Evolutionary conservation across 1,284 basidiomycete species (phyloP), one percentile per base, ranked within the genome.

Genomic region (Takashimella tepidaria): DNA sequence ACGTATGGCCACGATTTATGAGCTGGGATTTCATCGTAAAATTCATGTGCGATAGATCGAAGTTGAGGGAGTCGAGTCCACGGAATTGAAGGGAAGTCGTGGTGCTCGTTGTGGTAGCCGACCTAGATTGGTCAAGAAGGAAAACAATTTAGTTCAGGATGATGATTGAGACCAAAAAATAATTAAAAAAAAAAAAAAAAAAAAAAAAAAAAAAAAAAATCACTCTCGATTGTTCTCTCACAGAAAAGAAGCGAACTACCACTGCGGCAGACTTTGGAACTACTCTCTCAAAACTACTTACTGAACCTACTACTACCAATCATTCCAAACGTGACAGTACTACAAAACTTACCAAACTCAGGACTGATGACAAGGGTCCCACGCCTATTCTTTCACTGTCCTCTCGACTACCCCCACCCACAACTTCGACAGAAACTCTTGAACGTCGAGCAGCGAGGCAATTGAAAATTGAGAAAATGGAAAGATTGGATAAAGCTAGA

Each of bases 71-170:
- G 82, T n/a, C 88, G 83, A 8, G 92, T 97, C 95, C 95, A 98
- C 0, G 96, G 83, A 1, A 98, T 79, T 2, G 90, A 92, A 6
- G 95, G 93, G 76, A 98, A 98, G 76, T 98, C 95, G 77, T 98
- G 95, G 75, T 98, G 95, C 72, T 98, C 95, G 76, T 98, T 97
- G 74, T 98, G 95, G 72, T 97, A 98, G 44, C 95, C 95, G 54
- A 97, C 89, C 86, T 89, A 21, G 22, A 49, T 10, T 53, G 50
- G 48, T 58, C 54, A 3, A 60, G 57, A 51, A 51, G 53, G 50
- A 57, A 57, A 25, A 60, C 56, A n/a, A 60, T 55, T 60, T 24
- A 57, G 56, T 54, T 11, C 5, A 12, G 45, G 8, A 19, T 23
- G 45, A 16, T 47, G 22, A 23, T 22, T n/a, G 3, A 8, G n/a